Evolutionary conservation across 176 grass and related monocot species (phyloP), one percentile per base, ranked within the genome.

Genomic region (Triticum timopheevii): DNA sequence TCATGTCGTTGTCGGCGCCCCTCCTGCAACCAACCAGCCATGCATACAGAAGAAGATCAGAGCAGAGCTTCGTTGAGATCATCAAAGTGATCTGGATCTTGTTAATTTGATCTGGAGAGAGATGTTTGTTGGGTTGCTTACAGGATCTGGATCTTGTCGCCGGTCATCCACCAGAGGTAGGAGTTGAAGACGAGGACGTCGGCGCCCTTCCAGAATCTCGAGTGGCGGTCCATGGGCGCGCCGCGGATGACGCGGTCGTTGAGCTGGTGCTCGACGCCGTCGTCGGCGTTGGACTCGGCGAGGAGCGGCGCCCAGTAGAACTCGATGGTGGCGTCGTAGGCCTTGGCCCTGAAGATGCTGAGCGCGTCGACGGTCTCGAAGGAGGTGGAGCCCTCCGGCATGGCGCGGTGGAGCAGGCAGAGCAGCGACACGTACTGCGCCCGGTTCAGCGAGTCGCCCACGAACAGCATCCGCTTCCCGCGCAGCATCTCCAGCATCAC

Each of bases 241-340:
- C 80, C 87, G 0, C 92, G 89, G 81, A 94, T 91, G 75, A 91
- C 40, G 15, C 89, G 69, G 33, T 91, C 92, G 13, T 38, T n/a
- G 75, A 77, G 6, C 38, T 39, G 80, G 83, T 88, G 89, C 12
- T 65, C 76, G 45, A 82, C 71, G 58, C 80, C 84, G 66, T 87
- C 77, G 81, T 94, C 92, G 40, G 81, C 87, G 88, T 87, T 93
- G 69, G 91, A 87, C 84, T 93, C 91, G 33, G 88, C 91, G 24
- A 94, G 87, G 71, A 94, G 84, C 0, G 92, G 92, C 13, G 89
- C 92, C 92, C 92, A 94, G 72, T 92, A 90, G 87, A 92, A 94
- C 59, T 94, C 92, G 77, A 94, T 89, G 23, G 92, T 89, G 19
- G 92, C 92, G 67, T 94, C 90, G 82, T 92, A 90, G 73, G 87